phyloP scores from a whole-genome alignment of 2,329 filamentous ascomycete genomes.

The Aspergillus texensis region DNA sequence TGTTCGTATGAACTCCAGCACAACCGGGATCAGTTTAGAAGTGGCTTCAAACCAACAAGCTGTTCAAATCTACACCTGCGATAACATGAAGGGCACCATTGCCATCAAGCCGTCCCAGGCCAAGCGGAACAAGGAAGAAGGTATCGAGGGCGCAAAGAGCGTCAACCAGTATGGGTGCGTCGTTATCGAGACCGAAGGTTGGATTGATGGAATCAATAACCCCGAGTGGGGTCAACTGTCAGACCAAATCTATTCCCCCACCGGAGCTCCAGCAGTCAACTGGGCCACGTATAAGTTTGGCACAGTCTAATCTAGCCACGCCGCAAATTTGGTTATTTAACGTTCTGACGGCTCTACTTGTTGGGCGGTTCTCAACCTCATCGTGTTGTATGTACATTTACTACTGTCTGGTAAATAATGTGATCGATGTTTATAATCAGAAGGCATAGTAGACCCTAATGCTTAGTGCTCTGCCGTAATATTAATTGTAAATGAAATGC shows the following conservation, averaged over 20 bases:
- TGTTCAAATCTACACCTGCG: slow-evolving; percentile 86
- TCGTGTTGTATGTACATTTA: slow-evolving; percentile 6
- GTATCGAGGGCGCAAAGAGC: slow-evolving; percentile 49
- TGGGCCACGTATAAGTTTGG: slow-evolving; percentile 50
- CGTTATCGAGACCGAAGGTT: slow-evolving; percentile 90
- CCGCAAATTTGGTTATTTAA: not conserved
- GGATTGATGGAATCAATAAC: slow-evolving; percentile 91
- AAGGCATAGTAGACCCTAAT: not conserved
- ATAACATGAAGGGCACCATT: slow-evolving; percentile 68
- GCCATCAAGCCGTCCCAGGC: slow-evolving; percentile 46
- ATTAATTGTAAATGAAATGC: not conserved
- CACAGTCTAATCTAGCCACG: slow-evolving; percentile 31
- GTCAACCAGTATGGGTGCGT: slow-evolving; percentile 75
- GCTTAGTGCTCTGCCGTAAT: not conserved
- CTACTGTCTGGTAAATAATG: slow-evolving; percentile 4
- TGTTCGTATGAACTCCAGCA: slow-evolving; percentile 66
- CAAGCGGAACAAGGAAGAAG: slow-evolving; percentile 59
- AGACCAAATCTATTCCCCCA: slow-evolving; percentile 46
- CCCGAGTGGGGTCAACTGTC: slow-evolving; percentile 75
- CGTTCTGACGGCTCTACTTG: not conserved
- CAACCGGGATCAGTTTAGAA: slow-evolving; percentile 80
- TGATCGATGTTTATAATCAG: not conserved
- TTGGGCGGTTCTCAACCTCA: not conserved
- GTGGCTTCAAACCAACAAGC: slow-evolving; percentile 82
- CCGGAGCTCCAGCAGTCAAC: slow-evolving; percentile 44